These are phyloP conservation scores for Vitellaria paradoxa DNA, from an alignment of 179 eudicot genomes.

Conservation along the genomic window DNA sequence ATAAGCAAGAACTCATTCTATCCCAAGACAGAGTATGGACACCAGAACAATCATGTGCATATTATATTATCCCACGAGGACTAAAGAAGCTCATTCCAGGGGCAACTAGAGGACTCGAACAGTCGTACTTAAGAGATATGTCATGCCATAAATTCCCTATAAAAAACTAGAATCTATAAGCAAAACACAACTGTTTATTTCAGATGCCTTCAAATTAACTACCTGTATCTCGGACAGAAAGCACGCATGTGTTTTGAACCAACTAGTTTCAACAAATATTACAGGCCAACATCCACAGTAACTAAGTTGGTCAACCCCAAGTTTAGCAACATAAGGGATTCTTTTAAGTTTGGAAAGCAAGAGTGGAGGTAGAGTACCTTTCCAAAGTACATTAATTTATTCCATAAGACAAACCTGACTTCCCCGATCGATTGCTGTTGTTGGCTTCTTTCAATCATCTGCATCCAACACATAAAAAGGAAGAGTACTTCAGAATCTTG, in stretches of 20 bases:
- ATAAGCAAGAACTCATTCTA: no score
- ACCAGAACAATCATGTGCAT: no score
- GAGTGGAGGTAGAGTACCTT: not conserved
- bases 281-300: slow-evolving; percentile 10
- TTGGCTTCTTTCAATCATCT: slow-evolving; percentile 21
- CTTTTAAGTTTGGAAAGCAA: slow-evolving; percentile 1
- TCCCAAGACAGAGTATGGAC: no score
- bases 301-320: not conserved
- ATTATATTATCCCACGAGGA: not conserved
- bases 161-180: slow-evolving; percentile 3
- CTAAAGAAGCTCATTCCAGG: not conserved
- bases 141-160: not conserved
- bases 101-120: no score
- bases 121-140: no score
- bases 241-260: not conserved
- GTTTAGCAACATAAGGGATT: not conserved
- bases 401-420: not conserved
- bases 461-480: slow-evolving; percentile 10
- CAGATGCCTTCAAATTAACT: not conserved
- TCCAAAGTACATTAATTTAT: slow-evolving; percentile 6
- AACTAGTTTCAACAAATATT: slow-evolving; percentile 6
- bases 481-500: slow-evolving; percentile 6
- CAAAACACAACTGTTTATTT: slow-evolving; percentile 11
- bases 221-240: not conserved
- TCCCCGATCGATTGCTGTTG: not conserved